phyloP scores from a whole-genome alignment of 345 rosid species.

The Linum usitatissimum region DNA sequence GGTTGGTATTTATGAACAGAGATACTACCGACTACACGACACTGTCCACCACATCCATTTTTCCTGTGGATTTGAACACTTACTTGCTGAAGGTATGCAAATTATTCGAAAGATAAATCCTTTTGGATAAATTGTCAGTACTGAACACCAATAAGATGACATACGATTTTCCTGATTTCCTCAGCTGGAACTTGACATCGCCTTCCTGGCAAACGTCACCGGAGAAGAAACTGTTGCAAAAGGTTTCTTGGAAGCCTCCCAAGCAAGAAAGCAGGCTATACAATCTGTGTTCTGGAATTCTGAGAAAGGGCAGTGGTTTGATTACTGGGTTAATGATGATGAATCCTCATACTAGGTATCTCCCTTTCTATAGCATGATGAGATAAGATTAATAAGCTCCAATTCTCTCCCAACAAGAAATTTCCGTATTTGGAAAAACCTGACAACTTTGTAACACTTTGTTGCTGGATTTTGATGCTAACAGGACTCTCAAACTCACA shows the following conservation, averaged over 20 bases:
- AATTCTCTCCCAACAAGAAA: background rate
- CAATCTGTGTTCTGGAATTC: conserved; percentile 63
- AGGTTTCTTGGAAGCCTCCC: conserved; percentile 42
- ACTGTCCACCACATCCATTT: conserved; percentile 54
- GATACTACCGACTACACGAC: conserved; percentile 46
- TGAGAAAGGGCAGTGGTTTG: conserved; percentile 75
- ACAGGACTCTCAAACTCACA: conserved; percentile 35
- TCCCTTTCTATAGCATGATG: background rate
- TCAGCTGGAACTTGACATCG: conserved; percentile 88
- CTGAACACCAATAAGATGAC: conserved; percentile 5
- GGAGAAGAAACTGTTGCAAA: conserved; percentile 36
- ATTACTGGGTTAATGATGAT: conserved; percentile 46
- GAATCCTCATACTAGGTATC: background rate
- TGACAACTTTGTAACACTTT: background rate
- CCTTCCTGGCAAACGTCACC: conserved; percentile 48
- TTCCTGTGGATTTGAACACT: conserved; percentile 81
- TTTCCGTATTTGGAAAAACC: background rate
- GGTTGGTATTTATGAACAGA: conserved; percentile 25
- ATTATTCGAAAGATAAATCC: background rate
- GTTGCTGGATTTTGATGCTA: background rate
- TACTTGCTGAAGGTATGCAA: conserved; percentile 51
- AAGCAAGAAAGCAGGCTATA: conserved; percentile 49
- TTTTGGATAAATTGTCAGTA: background rate
- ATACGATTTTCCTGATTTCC: conserved; percentile 8
- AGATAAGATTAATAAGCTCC: background rate